Conservation (phyloP, 2,329 filamentous ascomycete genomes). For the Hypoxylon sp. region DNA sequence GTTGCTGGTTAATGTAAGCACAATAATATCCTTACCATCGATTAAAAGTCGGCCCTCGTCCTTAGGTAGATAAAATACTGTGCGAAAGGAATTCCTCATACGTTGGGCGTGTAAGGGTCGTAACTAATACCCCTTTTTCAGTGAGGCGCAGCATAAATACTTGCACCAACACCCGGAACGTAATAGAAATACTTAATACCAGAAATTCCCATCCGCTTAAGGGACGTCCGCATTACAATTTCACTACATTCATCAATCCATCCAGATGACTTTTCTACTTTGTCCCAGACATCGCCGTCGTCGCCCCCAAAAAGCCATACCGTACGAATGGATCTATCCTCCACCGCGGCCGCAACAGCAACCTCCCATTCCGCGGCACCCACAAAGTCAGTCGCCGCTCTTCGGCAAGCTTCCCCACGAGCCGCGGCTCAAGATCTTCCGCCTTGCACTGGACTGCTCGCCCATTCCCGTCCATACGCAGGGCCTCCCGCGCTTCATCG, state of each 20-base stretch:
- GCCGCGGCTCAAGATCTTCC: neutral
- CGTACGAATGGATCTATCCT: slow-evolving; percentile 5
- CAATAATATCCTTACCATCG: too few relatives aligned
- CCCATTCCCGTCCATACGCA: slow-evolving; percentile 1
- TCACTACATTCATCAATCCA: slow-evolving; percentile 1
- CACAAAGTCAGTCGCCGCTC: neutral
- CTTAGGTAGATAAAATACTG: neutral
- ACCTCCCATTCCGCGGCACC: slow-evolving; percentile 2
- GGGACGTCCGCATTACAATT: slow-evolving; percentile 3
- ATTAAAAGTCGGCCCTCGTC: too few relatives aligned
- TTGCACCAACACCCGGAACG: slow-evolving; percentile 4
- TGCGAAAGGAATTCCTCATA: neutral
- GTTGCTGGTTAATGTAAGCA: too few relatives aligned
- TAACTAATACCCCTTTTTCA: slow-evolving; percentile 2
- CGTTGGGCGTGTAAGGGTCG: neutral
- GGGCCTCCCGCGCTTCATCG: slow-evolving; percentile 9
- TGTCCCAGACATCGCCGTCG: slow-evolving; percentile 4
- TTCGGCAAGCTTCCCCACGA: neutral
- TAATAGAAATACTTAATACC: slow-evolving; percentile 8
- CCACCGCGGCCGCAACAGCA: neutral
- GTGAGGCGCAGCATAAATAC: slow-evolving; percentile 12
- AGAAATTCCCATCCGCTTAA: slow-evolving; percentile 3
- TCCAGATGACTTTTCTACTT: slow-evolving; percentile 5
- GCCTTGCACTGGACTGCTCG: neutral
- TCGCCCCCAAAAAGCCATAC: slow-evolving; percentile 7